A percentile compares a stretch with the other conserved stretches of the same genome.
These are phyloP conservation scores for Ganoderma resinaceum DNA, from an alignment of 1,284 basidiomycete species.

Conservation along the genomic window DNA sequence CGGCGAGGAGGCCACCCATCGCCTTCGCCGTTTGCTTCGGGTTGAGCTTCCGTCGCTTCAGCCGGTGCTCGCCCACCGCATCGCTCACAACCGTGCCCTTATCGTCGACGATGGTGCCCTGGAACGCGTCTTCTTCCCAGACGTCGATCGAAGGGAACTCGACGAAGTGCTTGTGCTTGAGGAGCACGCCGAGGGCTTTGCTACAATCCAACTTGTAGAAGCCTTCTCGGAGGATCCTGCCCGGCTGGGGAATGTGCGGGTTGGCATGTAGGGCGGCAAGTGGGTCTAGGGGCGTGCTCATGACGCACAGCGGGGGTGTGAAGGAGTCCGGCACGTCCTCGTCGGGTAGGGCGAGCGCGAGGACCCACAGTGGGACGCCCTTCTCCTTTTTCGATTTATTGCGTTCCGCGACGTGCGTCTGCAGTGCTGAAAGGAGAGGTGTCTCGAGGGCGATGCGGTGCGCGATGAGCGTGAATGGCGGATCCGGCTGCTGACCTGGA, in stretches of 20 bases:
- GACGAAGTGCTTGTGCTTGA: slow-evolving; percentile 71
- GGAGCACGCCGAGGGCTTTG: slow-evolving; percentile 51
- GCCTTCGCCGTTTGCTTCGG: slow-evolving; percentile 57
- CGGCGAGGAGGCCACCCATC: slow-evolving; percentile 65
- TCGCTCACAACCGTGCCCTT: slow-evolving; percentile 49
- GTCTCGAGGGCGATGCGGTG: slow-evolving; percentile 64
- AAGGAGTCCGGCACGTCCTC: slow-evolving; percentile 62
- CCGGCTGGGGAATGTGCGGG: slow-evolving; percentile 35
- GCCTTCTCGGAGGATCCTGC: slow-evolving; percentile 39
- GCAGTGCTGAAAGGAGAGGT: slow-evolving; percentile 58
- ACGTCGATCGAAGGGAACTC: slow-evolving; percentile 86
- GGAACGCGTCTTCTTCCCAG: slow-evolving; percentile 66
- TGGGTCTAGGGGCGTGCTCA: slow-evolving; percentile 53
- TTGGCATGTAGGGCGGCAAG: slow-evolving; percentile 37
- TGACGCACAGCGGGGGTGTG: slow-evolving; percentile 62
- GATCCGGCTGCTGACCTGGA: slow-evolving; percentile 45
- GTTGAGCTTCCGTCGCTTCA: slow-evolving; percentile 63
- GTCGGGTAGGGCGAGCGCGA: slow-evolving; percentile 57
- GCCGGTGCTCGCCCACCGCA: slow-evolving; percentile 44
- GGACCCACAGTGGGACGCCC: slow-evolving; percentile 59
- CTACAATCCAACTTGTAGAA: slow-evolving; percentile 67
- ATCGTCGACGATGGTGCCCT: slow-evolving; percentile 60
- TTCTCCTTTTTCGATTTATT: slow-evolving; percentile 51
- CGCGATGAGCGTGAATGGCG: slow-evolving; percentile 58
- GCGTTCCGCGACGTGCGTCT: slow-evolving; percentile 50